These are phyloP conservation scores for Rhizomucor pusillus DNA, from an alignment of 371 early-diverging fungal species.

Conservation along the genomic window DNA sequence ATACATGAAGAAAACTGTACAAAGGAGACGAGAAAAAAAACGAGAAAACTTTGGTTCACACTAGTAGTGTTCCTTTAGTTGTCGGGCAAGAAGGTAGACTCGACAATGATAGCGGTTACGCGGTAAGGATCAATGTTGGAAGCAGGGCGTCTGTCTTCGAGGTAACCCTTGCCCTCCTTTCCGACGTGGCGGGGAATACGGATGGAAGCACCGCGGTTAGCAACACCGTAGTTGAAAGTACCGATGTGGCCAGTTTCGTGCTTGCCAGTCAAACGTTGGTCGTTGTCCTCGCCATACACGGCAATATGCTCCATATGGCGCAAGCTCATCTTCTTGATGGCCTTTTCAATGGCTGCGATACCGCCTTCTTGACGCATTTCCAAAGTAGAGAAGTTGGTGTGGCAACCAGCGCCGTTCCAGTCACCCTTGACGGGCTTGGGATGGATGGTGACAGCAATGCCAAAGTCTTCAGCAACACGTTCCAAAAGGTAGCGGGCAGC, in stretches of 20 bases:
- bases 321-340: slow-evolving; percentile 45
- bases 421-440: slow-evolving; percentile 57
- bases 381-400: slow-evolving; percentile 48
- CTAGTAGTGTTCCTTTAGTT: slow-evolving; percentile 6
- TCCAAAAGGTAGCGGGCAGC: slow-evolving; percentile 47
- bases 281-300: slow-evolving; percentile 57
- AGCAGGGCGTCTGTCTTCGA: slow-evolving; percentile 52
- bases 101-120: slow-evolving; percentile 49
- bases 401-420: slow-evolving; percentile 54
- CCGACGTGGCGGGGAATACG: slow-evolving; percentile 54
- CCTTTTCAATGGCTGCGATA: slow-evolving; percentile 46
- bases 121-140: slow-evolving; percentile 57
- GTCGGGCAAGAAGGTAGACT: slow-evolving; percentile 28
- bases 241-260: slow-evolving; percentile 56
- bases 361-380: slow-evolving; percentile 52
- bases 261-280: slow-evolving; percentile 48
- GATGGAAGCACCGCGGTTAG: slow-evolving; percentile 55
- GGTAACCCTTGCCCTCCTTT: slow-evolving; percentile 49
- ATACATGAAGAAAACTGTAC: slow-evolving; percentile 4
- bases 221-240: slow-evolving; percentile 49
- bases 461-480: slow-evolving; percentile 58
- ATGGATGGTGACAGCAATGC: slow-evolving; percentile 47
- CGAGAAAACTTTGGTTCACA: neutral
- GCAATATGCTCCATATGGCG: slow-evolving; percentile 50
- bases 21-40: neutral